Conservation (phyloP, 768 basidiomycete species). For the Leccinum subtestaceum region DNA sequence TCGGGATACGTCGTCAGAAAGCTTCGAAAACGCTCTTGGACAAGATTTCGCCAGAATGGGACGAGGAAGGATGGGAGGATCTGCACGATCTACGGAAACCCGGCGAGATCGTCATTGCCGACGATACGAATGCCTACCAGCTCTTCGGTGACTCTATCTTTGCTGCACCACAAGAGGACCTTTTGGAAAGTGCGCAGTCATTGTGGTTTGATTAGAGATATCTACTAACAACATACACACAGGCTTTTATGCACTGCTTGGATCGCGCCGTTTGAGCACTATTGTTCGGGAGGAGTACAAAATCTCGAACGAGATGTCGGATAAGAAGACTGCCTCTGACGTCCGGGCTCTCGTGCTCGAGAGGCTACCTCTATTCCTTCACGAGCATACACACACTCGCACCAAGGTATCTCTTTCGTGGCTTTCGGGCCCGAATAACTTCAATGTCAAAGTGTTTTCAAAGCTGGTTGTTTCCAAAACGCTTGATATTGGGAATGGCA, state of each 20-base stretch:
- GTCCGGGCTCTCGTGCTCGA: constrained; percentile 69
- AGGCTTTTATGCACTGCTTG: constrained; percentile 78
- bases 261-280: constrained; percentile 67
- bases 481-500: constrained; percentile 50
- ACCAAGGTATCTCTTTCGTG: constrained; percentile 62
- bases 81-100: constrained; percentile 71
- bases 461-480: constrained; percentile 63
- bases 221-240: not conserved
- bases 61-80: constrained; percentile 74
- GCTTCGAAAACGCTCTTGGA: constrained; percentile 19
- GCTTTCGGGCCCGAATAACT: constrained; percentile 62
- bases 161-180: constrained; percentile 84
- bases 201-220: not conserved
- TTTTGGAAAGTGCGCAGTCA: constrained; percentile 65
- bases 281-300: constrained; percentile 79
- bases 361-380: constrained; percentile 84
- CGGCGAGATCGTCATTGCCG: constrained; percentile 74
- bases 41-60: constrained; percentile 33
- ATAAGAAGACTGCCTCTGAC: constrained; percentile 47
- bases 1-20: constrained; percentile 65
- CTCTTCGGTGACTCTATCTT: constrained; percentile 76
- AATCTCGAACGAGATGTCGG: constrained; percentile 48
- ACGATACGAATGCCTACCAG: constrained; percentile 80
- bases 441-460: constrained; percentile 65
- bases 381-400: constrained; percentile 75